Base-by-base conservation (phyloP, 2,329 filamentous ascomycete genomes). In the Xylariaceae sp. region DNA sequence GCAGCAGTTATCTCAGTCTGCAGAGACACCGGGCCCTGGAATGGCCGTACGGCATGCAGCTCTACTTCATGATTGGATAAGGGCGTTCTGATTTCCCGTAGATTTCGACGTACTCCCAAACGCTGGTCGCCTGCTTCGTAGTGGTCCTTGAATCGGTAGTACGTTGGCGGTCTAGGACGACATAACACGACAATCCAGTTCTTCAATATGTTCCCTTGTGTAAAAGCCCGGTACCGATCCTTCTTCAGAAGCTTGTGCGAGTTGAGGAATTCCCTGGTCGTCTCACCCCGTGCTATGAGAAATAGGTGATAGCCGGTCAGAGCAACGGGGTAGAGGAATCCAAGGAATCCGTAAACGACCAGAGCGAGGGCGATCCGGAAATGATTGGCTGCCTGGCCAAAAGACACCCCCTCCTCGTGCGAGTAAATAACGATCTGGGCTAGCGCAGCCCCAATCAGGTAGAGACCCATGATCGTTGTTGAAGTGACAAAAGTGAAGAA, bases 221-320 rank as follows among this genome's bases (percentile, higher is more conserved):
- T 91, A 65, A 95, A 99, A 1, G 94, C 90, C 43, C 91, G 80
- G 71, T 96, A 95, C 9, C 94, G 84, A 69, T 99, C 92, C 64
- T 87, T 87, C 73, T 94, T 95, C 60, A 87, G 76, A 69, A 99
- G 97, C 71, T 97, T 97, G 72, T 96, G 90, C 3, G 88, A 91
- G 72, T 95, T 96, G 61, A 99, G 83, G 70, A 96, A 96, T 72
- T 99, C 94, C 63, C 94, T 81, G 0, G 94, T 99, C 0, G 92
- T 99, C 75, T 99, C 92, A 47, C 92, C 94, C 34, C 92, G 81
- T 5, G 84, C 87, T 74, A 95, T 90, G 43, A 99, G 79, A 74
- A 95, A 96, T 46, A 97, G 69, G 72, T 99, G 94, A 70, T 99
- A 99, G 27, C 82, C 81, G 76, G 85, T 89, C 4, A 99, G 76